Evolutionary conservation across 2,329 filamentous ascomycete genomes (phyloP), one percentile per base, ranked within the genome.

Genomic region (Beauveria pseudobassiana): DNA sequence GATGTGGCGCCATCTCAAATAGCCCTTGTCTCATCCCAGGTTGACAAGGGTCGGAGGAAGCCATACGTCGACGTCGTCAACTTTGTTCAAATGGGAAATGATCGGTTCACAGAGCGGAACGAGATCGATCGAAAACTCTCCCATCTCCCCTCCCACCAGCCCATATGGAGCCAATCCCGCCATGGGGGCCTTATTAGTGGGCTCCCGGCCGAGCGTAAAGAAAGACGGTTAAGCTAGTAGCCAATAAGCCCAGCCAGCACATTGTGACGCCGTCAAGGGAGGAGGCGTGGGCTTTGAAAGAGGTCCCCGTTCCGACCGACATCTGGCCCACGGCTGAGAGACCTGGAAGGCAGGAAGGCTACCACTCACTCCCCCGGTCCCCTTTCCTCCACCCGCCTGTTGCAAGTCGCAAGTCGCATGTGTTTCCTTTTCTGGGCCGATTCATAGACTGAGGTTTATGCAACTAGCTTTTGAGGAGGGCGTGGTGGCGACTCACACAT

Each of bases 21-120:
- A 8, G 28, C 28, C 28, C 9, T 30, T 59, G 57, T 59, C 57
- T 59, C 57, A 59, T 34, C 49, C 57, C 57, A 59, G 57, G 57
- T 59, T 45, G 57, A 59, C 57, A 59, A 52, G 57, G 57, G 24
- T 59, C 34, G 9, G 18, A 24, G n/a, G 18, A 49, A 18, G 28
- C 28, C 28, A 30, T 10, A 30, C 28, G 9, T 10, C 8, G 28
- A 30, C 28, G 28, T 16, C 14, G 22, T 34, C 57, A 30, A 59
- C 48, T 59, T 52, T 24, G 38, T 49, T 26, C 24, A 52, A 24
- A 34, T 18, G 6, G 22, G 57, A 24, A 45, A 12, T 45, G 12
- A 34, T n/a, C 48, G 8, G 43, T 34, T 49, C 9, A 42, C 28
- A 20, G 7, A 9, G 16, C 10, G 38, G 34, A 26, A 52, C 22